Base-by-base conservation (phyloP, 805 yeast species). In the Brettanomyces bruxellensis region DNA sequence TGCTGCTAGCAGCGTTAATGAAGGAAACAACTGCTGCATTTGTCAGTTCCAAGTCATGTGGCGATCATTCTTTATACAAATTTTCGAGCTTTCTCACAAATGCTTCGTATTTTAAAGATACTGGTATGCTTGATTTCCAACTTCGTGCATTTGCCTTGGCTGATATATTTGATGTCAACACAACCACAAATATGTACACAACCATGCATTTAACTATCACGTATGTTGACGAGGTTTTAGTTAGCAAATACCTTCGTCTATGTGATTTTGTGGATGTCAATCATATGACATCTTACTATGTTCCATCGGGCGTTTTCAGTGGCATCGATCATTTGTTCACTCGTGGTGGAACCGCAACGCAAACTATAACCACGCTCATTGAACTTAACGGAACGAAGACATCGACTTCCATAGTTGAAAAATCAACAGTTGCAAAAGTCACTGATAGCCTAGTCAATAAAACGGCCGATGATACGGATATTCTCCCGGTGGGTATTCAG, bases 191-290 rank as follows among this genome's bases (percentile, higher is more conserved):
- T 56, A 66, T 60, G 50, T 75, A 59, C 54, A 73, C 81, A 8
- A 73, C 79, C 2, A 56, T 76, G 39, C 76, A 73, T 45, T 71
- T 73, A 11, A 62, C 65, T 35, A 58, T 75, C 7, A 65, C 64
- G 41, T 75, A 70, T 52, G 64, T 67, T 58, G 78, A 75, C 14
- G 68, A 70, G 39, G 56, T 59, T 25, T 55, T 74, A 6, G 53
- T 64, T 9, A 67, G 66, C 48, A 69, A 70, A 36, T 69, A 68
- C 50, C 51, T 61, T 22, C 57, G 79, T 22, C 61, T 76, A 37
- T 76, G 81, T 56, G 66, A 66, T 24, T 52, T 53, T 43, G 51
- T 55, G 8, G 23, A 48, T 6, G 54, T 57, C n/a, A 54, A 55
- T 37, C 54, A 49, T 34, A 41, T 49, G 12, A 49, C 55, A 3